phyloP scores from a whole-genome alignment of 805 yeast species.

The Yarrowia keelungensis region DNA sequence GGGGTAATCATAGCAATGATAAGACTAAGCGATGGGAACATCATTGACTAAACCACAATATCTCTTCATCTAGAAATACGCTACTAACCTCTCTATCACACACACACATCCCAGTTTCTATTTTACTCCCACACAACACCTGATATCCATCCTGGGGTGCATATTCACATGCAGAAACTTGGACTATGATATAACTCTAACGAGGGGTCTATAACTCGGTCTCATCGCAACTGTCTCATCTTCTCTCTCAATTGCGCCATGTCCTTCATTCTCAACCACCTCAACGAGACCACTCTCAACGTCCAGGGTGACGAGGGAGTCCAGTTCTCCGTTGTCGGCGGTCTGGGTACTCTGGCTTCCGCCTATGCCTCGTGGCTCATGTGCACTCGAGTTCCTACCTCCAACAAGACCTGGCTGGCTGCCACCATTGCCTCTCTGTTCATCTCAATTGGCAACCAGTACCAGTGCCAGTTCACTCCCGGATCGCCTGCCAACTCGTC shows the following conservation, averaged over 20 bases:
- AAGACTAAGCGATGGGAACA: not conserved
- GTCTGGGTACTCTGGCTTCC: slow-evolving; percentile 14
- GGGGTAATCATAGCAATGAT: not conserved
- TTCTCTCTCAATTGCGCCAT: not conserved
- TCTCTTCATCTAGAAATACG: no score
- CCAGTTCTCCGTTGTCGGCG: slow-evolving; percentile 10
- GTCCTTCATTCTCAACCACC: slow-evolving; percentile 7
- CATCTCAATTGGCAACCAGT: slow-evolving; percentile 31
- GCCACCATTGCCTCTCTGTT: slow-evolving; percentile 10
- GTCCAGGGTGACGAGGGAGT: slow-evolving; percentile 32
- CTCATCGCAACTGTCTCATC: not conserved
- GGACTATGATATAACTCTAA: slow-evolving; percentile 23
- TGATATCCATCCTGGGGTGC: slow-evolving; percentile 6
- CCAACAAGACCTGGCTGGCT: slow-evolving; percentile 18
- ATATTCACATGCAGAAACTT: slow-evolving; percentile 36
- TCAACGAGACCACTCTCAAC: slow-evolving; percentile 7
- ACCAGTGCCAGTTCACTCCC: slow-evolving; percentile 24
- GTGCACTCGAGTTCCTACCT: slow-evolving; percentile 18
- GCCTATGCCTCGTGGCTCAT: slow-evolving; percentile 25
- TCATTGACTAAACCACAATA: no score
- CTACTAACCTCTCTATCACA: no score
- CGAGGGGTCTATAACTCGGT: not conserved
- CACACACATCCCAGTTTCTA: no score
- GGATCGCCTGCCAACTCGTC: slow-evolving; percentile 25
- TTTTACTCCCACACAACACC: no score